Percentiles rank a stretch among this genome's conserved stretches.
Evolutionary conservation across 2,329 filamentous ascomycete genomes (phyloP).

Genomic region (Colletotrichum gloeosporioides): DNA sequence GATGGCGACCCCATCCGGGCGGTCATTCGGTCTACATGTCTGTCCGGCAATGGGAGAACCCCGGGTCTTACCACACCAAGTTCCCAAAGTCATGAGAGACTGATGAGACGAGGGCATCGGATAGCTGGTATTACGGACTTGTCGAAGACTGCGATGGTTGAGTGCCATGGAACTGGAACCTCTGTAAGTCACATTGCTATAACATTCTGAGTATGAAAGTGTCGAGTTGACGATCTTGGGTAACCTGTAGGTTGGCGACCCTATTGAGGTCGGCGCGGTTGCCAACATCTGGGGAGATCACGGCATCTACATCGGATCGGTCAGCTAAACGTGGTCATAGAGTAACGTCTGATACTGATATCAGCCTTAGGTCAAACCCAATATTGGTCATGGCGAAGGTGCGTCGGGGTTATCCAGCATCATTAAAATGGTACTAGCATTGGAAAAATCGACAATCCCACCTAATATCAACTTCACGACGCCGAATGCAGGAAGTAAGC

Average conservation of each 20-base stretch:
- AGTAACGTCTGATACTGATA: neutral
- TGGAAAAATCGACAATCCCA: constrained; percentile 44
- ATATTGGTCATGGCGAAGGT: constrained; percentile 49
- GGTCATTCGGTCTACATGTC: constrained; percentile 40
- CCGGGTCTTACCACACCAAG: constrained; percentile 45
- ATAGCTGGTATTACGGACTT: constrained; percentile 29
- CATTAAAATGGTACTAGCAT: constrained; percentile 46
- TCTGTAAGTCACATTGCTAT: constrained; percentile 35
- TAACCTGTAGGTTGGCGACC: constrained; percentile 49
- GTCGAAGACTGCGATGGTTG: constrained; percentile 35
- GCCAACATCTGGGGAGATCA: constrained; percentile 29
- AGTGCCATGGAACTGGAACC: constrained; percentile 47
- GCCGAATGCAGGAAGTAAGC: constrained; percentile 30
- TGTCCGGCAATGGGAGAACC: constrained; percentile 48
- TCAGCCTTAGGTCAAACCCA: constrained; percentile 36
- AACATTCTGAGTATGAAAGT: neutral
- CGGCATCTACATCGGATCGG: constrained; percentile 32
- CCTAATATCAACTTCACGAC: constrained; percentile 41
- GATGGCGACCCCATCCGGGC: constrained; percentile 50
- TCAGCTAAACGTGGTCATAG: neutral
- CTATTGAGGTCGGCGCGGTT: constrained; percentile 41
- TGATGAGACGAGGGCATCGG: constrained; percentile 42
- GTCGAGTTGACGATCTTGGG: neutral
- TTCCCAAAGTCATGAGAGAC: constrained; percentile 31
- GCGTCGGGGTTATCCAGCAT: constrained; percentile 46